phyloP scores from a whole-genome alignment of 1,284 basidiomycete genomes.

The Boletus semigastroideus region DNA sequence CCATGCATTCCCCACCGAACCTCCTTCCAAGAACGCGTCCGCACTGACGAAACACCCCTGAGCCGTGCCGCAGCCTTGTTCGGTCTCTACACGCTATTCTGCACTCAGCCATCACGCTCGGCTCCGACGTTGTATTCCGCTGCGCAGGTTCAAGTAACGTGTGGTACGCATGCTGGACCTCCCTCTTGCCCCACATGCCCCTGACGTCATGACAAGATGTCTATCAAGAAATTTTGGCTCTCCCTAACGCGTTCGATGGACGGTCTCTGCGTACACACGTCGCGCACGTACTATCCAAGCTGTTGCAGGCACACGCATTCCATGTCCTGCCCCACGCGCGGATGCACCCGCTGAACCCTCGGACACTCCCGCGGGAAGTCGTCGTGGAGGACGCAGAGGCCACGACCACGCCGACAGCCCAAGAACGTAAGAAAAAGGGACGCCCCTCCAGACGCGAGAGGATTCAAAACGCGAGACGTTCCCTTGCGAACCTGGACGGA shows the following conservation, averaged over 20 bases:
- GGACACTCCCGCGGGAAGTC: conserved; percentile 62
- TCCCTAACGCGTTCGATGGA: conserved; percentile 45
- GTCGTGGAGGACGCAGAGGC: conserved; percentile 39
- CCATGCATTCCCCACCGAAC: neutral
- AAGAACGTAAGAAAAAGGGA: conserved; percentile 54
- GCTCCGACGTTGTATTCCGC: conserved; percentile 48
- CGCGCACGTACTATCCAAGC: conserved; percentile 44
- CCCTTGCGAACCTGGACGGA: conserved; percentile 48
- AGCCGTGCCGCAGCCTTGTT: conserved; percentile 59
- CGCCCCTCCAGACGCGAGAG: conserved; percentile 65
- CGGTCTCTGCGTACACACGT: conserved; percentile 44
- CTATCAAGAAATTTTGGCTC: conserved; percentile 44
- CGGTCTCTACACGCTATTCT: conserved; percentile 64
- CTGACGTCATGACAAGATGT: conserved; percentile 45
- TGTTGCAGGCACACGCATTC: conserved; percentile 52
- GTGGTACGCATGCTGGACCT: conserved; percentile 48
- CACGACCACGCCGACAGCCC: conserved; percentile 2
- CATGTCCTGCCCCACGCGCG: conserved; percentile 56
- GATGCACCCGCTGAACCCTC: conserved; percentile 55
- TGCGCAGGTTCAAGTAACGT: conserved; percentile 53
- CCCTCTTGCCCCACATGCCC: neutral
- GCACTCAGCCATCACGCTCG: conserved; percentile 58
- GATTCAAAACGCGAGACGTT: conserved; percentile 50
- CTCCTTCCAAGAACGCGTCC: conserved; percentile 51
- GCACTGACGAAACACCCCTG: conserved; percentile 47